Evolutionary conservation across 2,329 filamentous ascomycete genomes (phyloP), one percentile per base, ranked within the genome.

Genomic region (Hypoxylon sp.): DNA sequence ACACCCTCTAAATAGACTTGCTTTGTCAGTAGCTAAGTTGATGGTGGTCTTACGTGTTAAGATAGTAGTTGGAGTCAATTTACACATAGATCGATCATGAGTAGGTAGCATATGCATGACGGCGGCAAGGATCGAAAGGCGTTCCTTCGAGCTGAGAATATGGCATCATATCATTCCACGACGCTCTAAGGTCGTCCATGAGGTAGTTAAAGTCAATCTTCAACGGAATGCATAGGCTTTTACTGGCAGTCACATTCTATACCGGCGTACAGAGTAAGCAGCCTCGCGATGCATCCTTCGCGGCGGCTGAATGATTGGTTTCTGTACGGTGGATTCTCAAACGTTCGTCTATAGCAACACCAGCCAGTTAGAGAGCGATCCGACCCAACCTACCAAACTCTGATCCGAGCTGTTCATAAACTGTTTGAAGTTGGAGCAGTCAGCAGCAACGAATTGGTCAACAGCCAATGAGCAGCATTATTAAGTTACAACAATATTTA

Each of bases 1-100:
- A 59, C 36, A 60, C 52, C 55, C 45, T 61, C 45, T 25, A 53
- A 51, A 62, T 38, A 43, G 45, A 17, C 46, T 46, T 17, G 21
- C 14, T 60, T 60, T 50, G 41, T 67, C 67, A 66, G 56, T 64
- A 64, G 57, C 60, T 50, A 63, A 67, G 57, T 23, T 38, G 38
- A n/a, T 55, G 14, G 43, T 23, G 46, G 11, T 56, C 52, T 51
- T 49, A 56, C 53, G 49, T 23, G 43, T 30, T 43, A 13, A 34
- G 43, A 45, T 49, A 17, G 43, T 43, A 17, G 36, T 41, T 19
- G 38, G 25, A 45, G 25, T 30, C 13, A 10, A 50, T 28, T 38
- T 21, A 10, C 34, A 19, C 2, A 25, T 21, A 60, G 25, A 50
- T 52, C 50, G 19, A 65, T 28, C 21, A 30, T 43, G 32, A 53